Conservation (phyloP, 2,329 filamentous ascomycete species). For the Rutstroemia sydowiana region DNA sequence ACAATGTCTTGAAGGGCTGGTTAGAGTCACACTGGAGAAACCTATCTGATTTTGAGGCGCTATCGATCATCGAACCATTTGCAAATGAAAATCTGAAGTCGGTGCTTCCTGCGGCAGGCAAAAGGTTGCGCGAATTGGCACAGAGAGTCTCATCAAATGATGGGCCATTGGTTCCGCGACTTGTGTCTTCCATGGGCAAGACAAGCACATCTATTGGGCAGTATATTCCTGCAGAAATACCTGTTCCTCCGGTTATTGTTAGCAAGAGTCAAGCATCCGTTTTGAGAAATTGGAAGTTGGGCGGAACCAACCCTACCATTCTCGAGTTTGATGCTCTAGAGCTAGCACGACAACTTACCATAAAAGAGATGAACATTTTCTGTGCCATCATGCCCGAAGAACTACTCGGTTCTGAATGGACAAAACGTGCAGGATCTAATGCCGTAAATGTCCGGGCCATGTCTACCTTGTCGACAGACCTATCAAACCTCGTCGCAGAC, state of each 20-base stretch:
- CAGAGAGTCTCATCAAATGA: constrained; percentile 69
- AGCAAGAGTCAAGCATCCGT: constrained; percentile 69
- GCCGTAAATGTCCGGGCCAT: constrained; percentile 90
- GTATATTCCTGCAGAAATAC: constrained; percentile 63
- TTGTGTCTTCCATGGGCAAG: constrained; percentile 83
- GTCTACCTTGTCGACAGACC: constrained; percentile 84
- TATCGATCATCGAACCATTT: constrained; percentile 72
- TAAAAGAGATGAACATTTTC: constrained; percentile 87
- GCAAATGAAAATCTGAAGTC: constrained; percentile 63
- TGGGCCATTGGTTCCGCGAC: constrained; percentile 70
- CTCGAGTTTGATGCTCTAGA: constrained; percentile 89
- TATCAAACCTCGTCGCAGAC: constrained; percentile 88
- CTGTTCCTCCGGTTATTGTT: constrained; percentile 61
- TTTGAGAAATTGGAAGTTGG: constrained; percentile 67
- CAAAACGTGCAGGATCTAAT: constrained; percentile 71
- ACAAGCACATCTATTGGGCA: constrained; percentile 68
- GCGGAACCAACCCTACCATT: constrained; percentile 63
- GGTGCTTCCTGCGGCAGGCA: constrained; percentile 68
- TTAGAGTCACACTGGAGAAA: constrained; percentile 92
- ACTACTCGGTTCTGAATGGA: constrained; percentile 87
- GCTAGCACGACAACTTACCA: constrained; percentile 82
- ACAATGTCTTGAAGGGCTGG: constrained; percentile 97
- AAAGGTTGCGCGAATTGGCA: constrained; percentile 71
- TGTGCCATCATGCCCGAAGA: constrained; percentile 89
- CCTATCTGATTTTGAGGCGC: constrained; percentile 67